Conservation (phyloP, 2,329 filamentous ascomycete genomes). For the Calonectria leucothoes region DNA sequence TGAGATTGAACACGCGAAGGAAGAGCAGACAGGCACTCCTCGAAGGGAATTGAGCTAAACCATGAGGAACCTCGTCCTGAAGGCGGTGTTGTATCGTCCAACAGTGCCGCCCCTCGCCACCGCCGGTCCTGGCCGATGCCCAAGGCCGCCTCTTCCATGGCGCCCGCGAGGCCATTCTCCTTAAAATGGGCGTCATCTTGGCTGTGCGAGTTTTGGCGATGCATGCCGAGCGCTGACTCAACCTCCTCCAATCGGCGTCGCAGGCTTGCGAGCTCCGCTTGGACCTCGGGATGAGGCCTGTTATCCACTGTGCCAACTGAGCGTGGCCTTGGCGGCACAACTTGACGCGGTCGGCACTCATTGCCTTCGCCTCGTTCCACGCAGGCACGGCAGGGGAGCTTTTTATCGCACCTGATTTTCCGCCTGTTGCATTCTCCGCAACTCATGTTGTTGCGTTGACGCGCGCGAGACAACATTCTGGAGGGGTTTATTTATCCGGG, state of each 20-base stretch:
- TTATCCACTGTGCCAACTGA: background rate
- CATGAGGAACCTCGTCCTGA: background rate
- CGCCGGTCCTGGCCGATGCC: background rate
- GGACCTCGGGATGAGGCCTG: background rate
- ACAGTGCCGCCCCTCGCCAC: background rate
- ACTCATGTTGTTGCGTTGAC: background rate
- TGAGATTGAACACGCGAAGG: background rate
- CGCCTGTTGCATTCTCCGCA: background rate
- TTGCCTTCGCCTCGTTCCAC: background rate
- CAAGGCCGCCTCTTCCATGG: background rate
- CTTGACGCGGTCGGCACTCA: background rate
- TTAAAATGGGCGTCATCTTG: background rate
- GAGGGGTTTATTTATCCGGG: background rate
- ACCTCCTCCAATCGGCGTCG: constrained; percentile 4
- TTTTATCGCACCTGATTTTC: constrained; percentile 1
- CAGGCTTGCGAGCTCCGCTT: background rate
- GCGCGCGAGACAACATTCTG: background rate
- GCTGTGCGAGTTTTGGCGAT: background rate
- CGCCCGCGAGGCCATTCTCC: background rate
- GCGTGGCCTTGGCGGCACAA: background rate
- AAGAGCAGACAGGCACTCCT: background rate
- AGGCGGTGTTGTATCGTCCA: background rate
- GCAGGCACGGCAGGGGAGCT: background rate
- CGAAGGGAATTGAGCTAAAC: background rate
- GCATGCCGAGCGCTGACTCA: background rate